Evolutionary conservation across 192 early-diverging fungal genomes (phyloP).

Genomic region (Allomyces macrogynus): DNA sequence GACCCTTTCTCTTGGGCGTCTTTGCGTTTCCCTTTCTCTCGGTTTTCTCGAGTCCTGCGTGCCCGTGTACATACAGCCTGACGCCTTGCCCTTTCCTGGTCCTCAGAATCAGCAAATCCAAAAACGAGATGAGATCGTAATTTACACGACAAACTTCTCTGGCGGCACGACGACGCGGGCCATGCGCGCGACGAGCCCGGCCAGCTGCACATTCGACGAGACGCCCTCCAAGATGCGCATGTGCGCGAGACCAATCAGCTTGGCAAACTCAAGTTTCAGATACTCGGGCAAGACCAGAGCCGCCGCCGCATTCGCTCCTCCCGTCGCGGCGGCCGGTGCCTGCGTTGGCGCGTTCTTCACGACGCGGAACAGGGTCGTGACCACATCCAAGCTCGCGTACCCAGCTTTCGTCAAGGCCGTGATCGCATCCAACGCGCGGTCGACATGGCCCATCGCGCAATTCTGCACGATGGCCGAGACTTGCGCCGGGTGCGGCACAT

Average conservation of each 20-base stretch:
- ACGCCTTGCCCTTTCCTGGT: no score
- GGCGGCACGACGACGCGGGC: conserved; percentile 8
- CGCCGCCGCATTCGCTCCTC: not conserved
- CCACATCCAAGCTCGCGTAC: conserved; percentile 74
- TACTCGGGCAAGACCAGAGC: conserved; percentile 53
- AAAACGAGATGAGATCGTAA: no score
- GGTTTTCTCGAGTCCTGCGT: no score
- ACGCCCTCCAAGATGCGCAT: conserved; percentile 82
- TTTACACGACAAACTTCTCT: conserved; percentile 5
- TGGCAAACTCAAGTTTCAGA: conserved; percentile 65
- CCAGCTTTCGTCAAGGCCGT: conserved; percentile 59
- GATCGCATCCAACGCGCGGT: conserved; percentile 46
- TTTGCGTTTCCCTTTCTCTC: no score
- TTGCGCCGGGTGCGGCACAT: conserved; percentile 79
- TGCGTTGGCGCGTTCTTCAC: conserved; percentile 30
- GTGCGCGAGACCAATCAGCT: conserved; percentile 81
- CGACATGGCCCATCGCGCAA: conserved; percentile 46
- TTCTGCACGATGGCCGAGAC: conserved; percentile 51
- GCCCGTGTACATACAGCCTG: no score
- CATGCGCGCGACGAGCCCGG: conserved; percentile 53
- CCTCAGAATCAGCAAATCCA: no score
- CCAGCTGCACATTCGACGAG: conserved; percentile 62
- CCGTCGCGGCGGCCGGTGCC: not conserved
- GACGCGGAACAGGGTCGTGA: conserved; percentile 79
- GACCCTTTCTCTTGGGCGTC: no score